phyloP scores from a whole-genome alignment of 2,329 filamentous ascomycete genomes.

The Penicillium sp. region DNA sequence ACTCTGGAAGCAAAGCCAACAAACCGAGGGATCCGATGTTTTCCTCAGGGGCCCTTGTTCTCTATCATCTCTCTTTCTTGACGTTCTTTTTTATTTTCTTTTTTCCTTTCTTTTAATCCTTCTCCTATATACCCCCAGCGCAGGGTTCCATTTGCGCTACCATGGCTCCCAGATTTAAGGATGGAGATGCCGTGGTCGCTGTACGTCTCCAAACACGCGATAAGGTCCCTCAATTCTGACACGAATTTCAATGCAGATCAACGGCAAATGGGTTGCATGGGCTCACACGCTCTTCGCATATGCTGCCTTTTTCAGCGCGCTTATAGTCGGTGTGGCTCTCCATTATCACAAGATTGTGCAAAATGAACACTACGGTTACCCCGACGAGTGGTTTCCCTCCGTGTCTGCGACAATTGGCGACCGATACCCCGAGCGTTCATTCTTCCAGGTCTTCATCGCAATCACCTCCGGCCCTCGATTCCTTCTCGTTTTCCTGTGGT shows the following conservation, averaged over 20 bases:
- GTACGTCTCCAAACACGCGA: constrained; percentile 43
- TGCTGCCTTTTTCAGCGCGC: constrained; percentile 77
- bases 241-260: constrained; percentile 56
- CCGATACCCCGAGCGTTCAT: constrained; percentile 90
- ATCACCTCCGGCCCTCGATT: constrained; percentile 94
- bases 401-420: constrained; percentile 97
- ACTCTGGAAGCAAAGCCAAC: constrained; percentile 8
- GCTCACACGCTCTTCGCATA: constrained; percentile 83
- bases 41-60: constrained; percentile 32
- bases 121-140: constrained; percentile 12
- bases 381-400: constrained; percentile 94
- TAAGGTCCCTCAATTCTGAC: constrained; percentile 10
- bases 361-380: constrained; percentile 94
- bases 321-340: constrained; percentile 75
- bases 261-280: constrained; percentile 88
- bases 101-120: constrained; percentile 13
- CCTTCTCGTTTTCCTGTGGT: constrained; percentile 87
- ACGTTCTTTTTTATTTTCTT: constrained; percentile 22
- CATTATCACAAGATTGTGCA: constrained; percentile 98
- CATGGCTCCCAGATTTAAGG: constrained; percentile 64
- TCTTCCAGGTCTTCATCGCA: constrained; percentile 97
- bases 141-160: constrained; percentile 27
- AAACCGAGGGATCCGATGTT: constrained; percentile 27
- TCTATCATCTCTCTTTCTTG: constrained; percentile 26
- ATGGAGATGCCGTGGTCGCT: constrained; percentile 62